Base-by-base conservation (phyloP, 1,284 basidiomycete genomes). In the Kwoniella shivajii region DNA sequence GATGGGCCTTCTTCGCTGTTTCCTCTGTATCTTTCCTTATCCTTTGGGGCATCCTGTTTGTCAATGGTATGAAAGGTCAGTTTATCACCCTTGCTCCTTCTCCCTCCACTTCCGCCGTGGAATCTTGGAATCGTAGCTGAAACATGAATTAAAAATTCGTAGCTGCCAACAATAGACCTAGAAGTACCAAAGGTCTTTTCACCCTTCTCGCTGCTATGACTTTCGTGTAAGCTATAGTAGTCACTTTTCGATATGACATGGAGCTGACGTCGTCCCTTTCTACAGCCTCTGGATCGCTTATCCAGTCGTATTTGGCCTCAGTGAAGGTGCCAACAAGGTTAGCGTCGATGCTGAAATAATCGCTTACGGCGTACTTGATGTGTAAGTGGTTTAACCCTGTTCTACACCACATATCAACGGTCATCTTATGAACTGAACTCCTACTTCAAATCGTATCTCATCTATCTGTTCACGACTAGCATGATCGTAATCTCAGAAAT, bases 321-420 rank as follows among this genome's bases (percentile, higher is more conserved):
- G 69, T 50, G 65, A 72, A 48, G 72, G 67, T 10, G 54, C 67
- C 53, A 71, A 73, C 67, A 63, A 65, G 44, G 57, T 74, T 61
- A 52, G 55, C 42, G 67, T 75, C 56, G 62, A 77, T 57, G 67
- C 68, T 18, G 73, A 78, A 62, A 64, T 73, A 53, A 77, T 78
- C 64, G 62, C 66, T 10, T 73, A 69, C 44, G 76, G 71, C 54
- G 58, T 78, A 4, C 64, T 76, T 14, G 77, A 78, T 47, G 67
- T 74, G 69, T 73, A 43, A 64, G 73, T 71, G 41, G 38, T 20
- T 18, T 7, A 41, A n/a, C n/a, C n/a, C n/a, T n/a, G n/a, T n/a
- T n/a, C n/a, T n/a, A n/a, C n/a, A n/a, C n/a, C n/a, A n/a, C n/a
- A n/a, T n/a, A n/a, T n/a, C n/a, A n/a, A n/a, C n/a, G n/a, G n/a